A percentile compares a stretch with the other conserved stretches of the same genome.
Conservation (phyloP, 768 basidiomycete genomes). For the Pulveroboletus sp. region DNA sequence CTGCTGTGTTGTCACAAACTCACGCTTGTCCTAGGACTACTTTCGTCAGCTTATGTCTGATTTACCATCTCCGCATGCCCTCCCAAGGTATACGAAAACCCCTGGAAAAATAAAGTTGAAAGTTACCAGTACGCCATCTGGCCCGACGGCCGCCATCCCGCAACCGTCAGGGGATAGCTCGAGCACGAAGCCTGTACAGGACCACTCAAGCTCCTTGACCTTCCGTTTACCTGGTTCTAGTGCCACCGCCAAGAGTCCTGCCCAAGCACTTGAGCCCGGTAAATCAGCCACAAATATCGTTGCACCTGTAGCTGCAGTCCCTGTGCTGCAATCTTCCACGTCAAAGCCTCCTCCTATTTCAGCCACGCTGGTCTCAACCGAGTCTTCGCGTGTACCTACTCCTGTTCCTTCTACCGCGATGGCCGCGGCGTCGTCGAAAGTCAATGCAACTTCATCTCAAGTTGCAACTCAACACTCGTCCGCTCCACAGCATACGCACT, state of each 20-base stretch:
- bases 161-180: slow-evolving; percentile 15
- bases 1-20: slow-evolving; percentile 5
- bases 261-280: slow-evolving; percentile 19
- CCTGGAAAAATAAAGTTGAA: slow-evolving; percentile 71
- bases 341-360: slow-evolving; percentile 24
- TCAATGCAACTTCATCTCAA: slow-evolving; percentile 31
- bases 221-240: slow-evolving; percentile 23
- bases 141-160: slow-evolving; percentile 7
- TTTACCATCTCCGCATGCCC: slow-evolving; percentile 62
- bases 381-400: slow-evolving; percentile 19
- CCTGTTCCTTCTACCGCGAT: slow-evolving; percentile 11
- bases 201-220: slow-evolving; percentile 20
- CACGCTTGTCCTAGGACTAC: slow-evolving; percentile 48
- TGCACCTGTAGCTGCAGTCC: slow-evolving; percentile 12
- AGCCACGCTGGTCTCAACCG: slow-evolving; percentile 21
- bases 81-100: slow-evolving; percentile 60
- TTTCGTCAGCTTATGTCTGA: slow-evolving; percentile 79
- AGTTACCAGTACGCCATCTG: slow-evolving; percentile 41
- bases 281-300: slow-evolving; percentile 15
- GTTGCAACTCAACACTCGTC: slow-evolving; percentile 33
- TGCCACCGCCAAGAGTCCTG: slow-evolving; percentile 18
- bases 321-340: slow-evolving; percentile 19
- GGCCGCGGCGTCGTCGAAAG: slow-evolving; percentile 16
- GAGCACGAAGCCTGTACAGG: slow-evolving; percentile 15
- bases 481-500: slow-evolving; percentile 42